A percentile compares a stretch with the other conserved stretches of the same genome.
phyloP scores from a whole-genome alignment of 2,329 filamentous ascomycete species.

The Ustulina deusta region DNA sequence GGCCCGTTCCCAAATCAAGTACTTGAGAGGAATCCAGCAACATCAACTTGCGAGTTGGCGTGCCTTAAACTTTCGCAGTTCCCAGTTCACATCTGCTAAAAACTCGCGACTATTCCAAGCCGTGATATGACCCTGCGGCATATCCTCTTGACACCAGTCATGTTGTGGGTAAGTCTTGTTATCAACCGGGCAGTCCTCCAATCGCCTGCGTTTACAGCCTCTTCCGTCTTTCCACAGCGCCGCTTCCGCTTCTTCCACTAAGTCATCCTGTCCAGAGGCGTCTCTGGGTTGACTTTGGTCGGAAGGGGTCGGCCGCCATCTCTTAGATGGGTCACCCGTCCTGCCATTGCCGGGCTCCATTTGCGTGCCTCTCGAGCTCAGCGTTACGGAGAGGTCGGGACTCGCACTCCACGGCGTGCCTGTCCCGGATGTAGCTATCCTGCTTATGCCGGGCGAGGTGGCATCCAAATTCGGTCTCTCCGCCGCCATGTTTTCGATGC shows the following conservation, averaged over 20 bases:
- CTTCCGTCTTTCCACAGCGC: not conserved
- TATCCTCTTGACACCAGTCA: constrained; percentile 11
- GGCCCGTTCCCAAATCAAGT: too few species aligned
- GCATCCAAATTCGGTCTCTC: constrained; percentile 5
- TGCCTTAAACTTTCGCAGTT: constrained; percentile 20
- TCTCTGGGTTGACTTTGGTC: constrained; percentile 13
- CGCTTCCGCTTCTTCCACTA: constrained; percentile 6
- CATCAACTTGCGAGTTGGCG: constrained; percentile 12
- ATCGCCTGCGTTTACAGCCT: constrained; percentile 2
- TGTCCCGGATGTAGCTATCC: constrained; percentile 5
- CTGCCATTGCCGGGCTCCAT: constrained; percentile 2
- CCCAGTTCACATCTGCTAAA: constrained; percentile 21
- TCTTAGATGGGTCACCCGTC: constrained; percentile 21
- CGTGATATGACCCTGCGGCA: constrained; percentile 13
- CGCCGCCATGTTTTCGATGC: constrained; percentile 26
- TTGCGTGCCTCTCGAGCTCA: constrained; percentile 11
- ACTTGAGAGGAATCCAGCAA: constrained; percentile 1
- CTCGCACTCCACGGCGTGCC: constrained; percentile 6
- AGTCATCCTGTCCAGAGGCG: not conserved
- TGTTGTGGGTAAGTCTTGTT: not conserved
- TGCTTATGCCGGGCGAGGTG: not conserved
- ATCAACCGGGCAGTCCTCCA: constrained; percentile 9
- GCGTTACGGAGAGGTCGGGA: not conserved
- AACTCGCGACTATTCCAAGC: constrained; percentile 23
- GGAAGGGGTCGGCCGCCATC: constrained; percentile 5